Percentiles rank a stretch among this genome's conserved stretches.
These are phyloP conservation scores for Ogataea pini DNA, from an alignment of 805 yeast genomes.

Conservation along the genomic window DNA sequence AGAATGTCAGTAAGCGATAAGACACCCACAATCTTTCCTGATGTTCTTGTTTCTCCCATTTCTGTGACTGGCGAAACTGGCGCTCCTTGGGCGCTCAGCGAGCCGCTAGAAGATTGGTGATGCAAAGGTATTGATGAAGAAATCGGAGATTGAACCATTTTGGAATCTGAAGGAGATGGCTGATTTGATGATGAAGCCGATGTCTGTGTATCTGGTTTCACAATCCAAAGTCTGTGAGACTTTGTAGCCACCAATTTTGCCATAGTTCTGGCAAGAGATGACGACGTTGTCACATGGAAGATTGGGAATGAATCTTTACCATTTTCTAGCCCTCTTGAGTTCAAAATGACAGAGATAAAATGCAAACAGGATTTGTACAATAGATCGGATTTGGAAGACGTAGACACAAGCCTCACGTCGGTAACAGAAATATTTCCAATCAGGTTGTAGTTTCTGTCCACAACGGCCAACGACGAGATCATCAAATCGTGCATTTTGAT, in stretches of 20 bases:
- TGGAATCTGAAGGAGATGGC: conserved; percentile 20
- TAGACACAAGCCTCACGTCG: conserved; percentile 86
- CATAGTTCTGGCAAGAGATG: conserved; percentile 83
- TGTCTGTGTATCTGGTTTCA: conserved; percentile 47
- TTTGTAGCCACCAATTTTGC: conserved; percentile 95
- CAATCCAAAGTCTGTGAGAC: conserved; percentile 87
- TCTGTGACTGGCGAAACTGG: conserved; percentile 17
- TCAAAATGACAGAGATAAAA: conserved; percentile 82
- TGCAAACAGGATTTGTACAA: conserved; percentile 82
- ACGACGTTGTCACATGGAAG: conserved; percentile 80
- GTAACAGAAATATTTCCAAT: conserved; percentile 94
- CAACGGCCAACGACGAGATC: conserved; percentile 90
- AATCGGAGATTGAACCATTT: conserved; percentile 15
- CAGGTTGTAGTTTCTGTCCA: conserved; percentile 72
- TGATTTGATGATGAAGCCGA: conserved; percentile 17
- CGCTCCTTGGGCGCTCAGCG: conserved; percentile 4
- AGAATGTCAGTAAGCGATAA: conserved; percentile 89
- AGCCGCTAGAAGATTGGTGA: conserved; percentile 13
- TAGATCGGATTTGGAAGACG: conserved; percentile 81
- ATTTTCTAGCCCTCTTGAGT: conserved; percentile 86
- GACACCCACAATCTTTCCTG: conserved; percentile 88
- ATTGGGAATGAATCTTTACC: conserved; percentile 97
- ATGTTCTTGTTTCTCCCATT: conserved; percentile 45
- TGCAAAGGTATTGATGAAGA: conserved; percentile 20
- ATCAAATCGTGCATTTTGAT: conserved; percentile 79